Percentiles rank a stretch among this genome's conserved stretches.
Evolutionary conservation across 768 basidiomycete species (phyloP).

Genomic region (Lactifluus rugatus): DNA sequence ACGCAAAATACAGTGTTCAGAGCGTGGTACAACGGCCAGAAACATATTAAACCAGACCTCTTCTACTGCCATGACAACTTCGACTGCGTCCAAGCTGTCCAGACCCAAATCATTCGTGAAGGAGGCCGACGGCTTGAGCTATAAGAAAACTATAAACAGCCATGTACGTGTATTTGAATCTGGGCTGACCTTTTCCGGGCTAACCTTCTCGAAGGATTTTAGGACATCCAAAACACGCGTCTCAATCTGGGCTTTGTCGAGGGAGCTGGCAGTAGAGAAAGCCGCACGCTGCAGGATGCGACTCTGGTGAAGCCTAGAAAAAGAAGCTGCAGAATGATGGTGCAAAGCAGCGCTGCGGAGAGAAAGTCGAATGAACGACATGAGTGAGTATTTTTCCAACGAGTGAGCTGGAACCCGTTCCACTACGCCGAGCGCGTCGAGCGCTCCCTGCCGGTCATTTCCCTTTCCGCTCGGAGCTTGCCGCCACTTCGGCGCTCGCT

Average conservation of each 20-base stretch:
- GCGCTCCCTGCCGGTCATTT: background rate
- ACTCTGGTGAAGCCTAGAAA: constrained; percentile 20
- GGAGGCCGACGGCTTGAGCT: constrained; percentile 59
- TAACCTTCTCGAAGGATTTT: constrained; percentile 85
- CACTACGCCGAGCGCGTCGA: background rate
- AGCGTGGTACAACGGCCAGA: background rate
- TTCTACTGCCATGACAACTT: constrained; percentile 98
- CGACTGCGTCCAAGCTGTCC: constrained; percentile 94
- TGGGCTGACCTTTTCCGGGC: constrained; percentile 50
- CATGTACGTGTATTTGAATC: constrained; percentile 2
- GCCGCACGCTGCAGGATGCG: constrained; percentile 32
- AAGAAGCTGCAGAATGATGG: constrained; percentile 26
- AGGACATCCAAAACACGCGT: constrained; percentile 72
- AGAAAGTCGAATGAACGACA: constrained; percentile 18
- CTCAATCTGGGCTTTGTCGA: constrained; percentile 61
- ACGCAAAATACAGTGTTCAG: background rate
- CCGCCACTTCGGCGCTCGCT: background rate
- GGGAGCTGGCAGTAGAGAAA: constrained; percentile 58
- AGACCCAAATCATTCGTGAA: constrained; percentile 82
- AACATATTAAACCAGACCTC: constrained; percentile 41
- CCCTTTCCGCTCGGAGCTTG: constrained; percentile 9
- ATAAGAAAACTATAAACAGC: background rate
- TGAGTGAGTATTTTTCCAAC: constrained; percentile 2
- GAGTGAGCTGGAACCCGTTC: background rate
- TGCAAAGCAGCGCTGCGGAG: constrained; percentile 25